A percentile compares a stretch with the other conserved stretches of the same genome.
Conservation (phyloP, 768 basidiomycete genomes). For the Boletus patriciae region DNA sequence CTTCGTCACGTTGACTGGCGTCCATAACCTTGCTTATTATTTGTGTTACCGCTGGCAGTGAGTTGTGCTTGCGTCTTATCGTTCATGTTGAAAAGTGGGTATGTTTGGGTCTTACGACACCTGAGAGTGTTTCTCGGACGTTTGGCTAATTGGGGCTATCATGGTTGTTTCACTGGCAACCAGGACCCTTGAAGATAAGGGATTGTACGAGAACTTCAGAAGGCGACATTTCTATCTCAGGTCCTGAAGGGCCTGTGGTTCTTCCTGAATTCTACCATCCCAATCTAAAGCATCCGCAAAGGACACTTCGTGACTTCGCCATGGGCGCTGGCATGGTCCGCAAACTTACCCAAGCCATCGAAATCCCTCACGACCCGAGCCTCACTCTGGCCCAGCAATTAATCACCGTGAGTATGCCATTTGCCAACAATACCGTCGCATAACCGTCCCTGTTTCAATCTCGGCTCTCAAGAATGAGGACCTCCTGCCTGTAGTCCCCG, state of each 20-base stretch:
- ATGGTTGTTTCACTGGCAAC: neutral
- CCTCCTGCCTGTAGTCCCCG: constrained; percentile 61
- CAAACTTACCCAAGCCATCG: constrained; percentile 36
- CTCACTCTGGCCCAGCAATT: constrained; percentile 57
- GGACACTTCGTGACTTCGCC: neutral
- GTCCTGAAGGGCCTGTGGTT: neutral
- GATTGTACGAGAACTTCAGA: constrained; percentile 2
- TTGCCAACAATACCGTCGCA: neutral
- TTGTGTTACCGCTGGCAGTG: neutral
- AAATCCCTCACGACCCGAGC: constrained; percentile 54
- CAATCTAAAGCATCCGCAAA: neutral
- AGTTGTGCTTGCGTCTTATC: neutral
- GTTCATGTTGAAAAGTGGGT: neutral
- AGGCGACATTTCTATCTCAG: neutral
- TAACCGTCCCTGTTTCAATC: constrained; percentile 14
- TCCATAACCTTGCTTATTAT: neutral
- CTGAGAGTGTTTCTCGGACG: neutral
- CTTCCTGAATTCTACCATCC: neutral
- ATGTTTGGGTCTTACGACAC: neutral
- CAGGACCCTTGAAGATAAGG: constrained; percentile 12
- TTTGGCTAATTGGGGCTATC: neutral
- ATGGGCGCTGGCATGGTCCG: constrained; percentile 25
- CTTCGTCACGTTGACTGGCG: neutral
- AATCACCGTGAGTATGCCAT: constrained; percentile 46
- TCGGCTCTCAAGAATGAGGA: constrained; percentile 59